A percentile compares a stretch with the other conserved stretches of the same genome.
Evolutionary conservation across 495 filamentous ascomycete species (phyloP).

Genomic region (Podospora pseudoanserina): DNA sequence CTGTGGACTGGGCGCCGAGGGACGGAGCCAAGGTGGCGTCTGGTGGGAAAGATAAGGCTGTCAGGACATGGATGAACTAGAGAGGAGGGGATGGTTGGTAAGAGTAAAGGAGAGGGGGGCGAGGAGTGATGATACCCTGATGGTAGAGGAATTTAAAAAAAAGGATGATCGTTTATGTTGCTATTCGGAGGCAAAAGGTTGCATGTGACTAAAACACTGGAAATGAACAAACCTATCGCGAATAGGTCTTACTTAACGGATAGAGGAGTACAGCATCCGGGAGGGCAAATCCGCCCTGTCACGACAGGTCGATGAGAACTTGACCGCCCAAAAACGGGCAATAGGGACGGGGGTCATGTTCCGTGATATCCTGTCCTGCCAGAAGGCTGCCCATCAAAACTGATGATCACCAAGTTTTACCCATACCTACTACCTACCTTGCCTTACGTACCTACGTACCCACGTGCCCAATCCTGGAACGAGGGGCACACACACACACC

Average conservation of each 20-base stretch:
- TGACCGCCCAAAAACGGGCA: too few species aligned
- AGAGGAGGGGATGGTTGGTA: neutral
- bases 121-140: neutral
- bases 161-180: too few species aligned
- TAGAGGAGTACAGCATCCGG: neutral
- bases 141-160: neutral
- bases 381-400: neutral
- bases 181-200: neutral
- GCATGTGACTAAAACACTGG: neutral
- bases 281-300: neutral
- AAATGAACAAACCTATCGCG: neutral
- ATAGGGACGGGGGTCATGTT: too few species aligned
- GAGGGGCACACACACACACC: neutral
- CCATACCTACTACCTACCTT: too few species aligned
- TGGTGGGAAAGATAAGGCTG: constrained; percentile 89
- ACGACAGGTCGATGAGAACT: neutral
- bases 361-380: too few species aligned
- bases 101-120: neutral
- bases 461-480: neutral
- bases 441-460: neutral
- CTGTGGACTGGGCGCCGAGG: constrained; percentile 53
- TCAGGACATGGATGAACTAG: constrained; percentile 73
- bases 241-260: neutral
- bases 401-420: neutral
- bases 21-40: constrained; percentile 46